Conservation (phyloP, 495 filamentous ascomycete genomes). For the Talaromyces trachyspermus region DNA sequence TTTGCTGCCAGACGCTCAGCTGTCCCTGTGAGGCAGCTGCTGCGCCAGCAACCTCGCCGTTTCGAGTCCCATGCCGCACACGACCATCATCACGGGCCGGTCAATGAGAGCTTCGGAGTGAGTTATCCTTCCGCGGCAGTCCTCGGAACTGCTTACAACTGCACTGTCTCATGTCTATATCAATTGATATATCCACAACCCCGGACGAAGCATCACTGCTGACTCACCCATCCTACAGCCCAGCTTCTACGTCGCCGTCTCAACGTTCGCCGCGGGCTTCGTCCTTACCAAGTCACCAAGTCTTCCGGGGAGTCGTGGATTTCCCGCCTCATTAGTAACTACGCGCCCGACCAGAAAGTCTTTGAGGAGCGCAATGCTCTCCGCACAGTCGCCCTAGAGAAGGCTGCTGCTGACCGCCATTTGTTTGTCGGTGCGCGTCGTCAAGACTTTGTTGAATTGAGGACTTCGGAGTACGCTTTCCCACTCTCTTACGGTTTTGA, state of each 20-base stretch:
- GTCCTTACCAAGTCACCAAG: constrained; percentile 43
- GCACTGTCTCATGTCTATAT: constrained; percentile 14
- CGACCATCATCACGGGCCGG: constrained; percentile 38
- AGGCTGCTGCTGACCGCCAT: constrained; percentile 60
- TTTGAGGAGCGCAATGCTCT: constrained; percentile 55
- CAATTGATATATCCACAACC: constrained; percentile 1
- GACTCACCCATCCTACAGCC: too few species aligned
- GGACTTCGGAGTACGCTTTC: constrained; percentile 60
- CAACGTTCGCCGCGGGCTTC: constrained; percentile 48
- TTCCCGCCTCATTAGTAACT: constrained; percentile 52
- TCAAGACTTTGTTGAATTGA: constrained; percentile 43
- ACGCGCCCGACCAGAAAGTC: constrained; percentile 34
- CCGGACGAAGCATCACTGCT: not conserved
- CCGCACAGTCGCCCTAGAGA: constrained; percentile 59
- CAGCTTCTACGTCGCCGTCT: constrained; percentile 59
- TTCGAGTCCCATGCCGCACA: constrained; percentile 35
- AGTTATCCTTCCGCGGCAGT: constrained; percentile 24
- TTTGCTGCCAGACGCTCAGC: constrained; percentile 38
- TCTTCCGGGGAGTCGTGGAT: constrained; percentile 44
- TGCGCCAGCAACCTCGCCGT: constrained; percentile 39
- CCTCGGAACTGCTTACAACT: constrained; percentile 6
- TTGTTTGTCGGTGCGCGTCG: constrained; percentile 52
- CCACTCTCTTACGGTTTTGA: too few species aligned
- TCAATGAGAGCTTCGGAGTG: constrained; percentile 60
- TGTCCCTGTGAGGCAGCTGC: constrained; percentile 33